These are phyloP conservation scores for Myriosclerotinia scirpicola DNA, from an alignment of 2,329 filamentous ascomycete genomes.

Conservation along the genomic window DNA sequence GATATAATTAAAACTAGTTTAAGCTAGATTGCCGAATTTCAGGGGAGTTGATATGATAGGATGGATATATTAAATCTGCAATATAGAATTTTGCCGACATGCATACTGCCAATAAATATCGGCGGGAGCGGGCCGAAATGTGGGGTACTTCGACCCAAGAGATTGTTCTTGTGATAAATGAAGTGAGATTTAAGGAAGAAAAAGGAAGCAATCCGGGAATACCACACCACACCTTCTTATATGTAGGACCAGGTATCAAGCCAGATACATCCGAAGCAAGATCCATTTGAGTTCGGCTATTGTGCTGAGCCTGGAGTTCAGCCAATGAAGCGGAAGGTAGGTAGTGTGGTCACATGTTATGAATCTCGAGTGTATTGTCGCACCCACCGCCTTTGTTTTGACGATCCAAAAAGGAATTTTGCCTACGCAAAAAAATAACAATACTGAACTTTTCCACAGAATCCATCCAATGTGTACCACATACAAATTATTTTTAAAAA, in stretches of 20 bases:
- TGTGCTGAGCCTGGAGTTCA: background rate
- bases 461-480: background rate
- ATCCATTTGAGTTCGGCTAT: background rate
- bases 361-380: no score
- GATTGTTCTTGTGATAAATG: slow-evolving; percentile 14
- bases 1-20: background rate
- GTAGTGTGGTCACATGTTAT: no score
- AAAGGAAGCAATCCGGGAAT: background rate
- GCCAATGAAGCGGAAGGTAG: background rate
- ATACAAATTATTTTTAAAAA: background rate
- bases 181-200: slow-evolving; percentile 11
- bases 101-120: slow-evolving; percentile 18
- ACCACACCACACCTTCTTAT: background rate
- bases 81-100: background rate
- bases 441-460: background rate
- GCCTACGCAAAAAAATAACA: background rate
- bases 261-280: background rate
- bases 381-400: no score
- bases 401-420: background rate
- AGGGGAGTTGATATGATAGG: slow-evolving; percentile 16
- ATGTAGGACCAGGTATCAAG: slow-evolving; percentile 1
- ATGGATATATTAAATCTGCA: slow-evolving; percentile 13
- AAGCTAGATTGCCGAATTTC: slow-evolving; percentile 17
- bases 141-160: slow-evolving; percentile 5
- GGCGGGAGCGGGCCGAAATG: slow-evolving; percentile 19